Evolutionary conservation across 1,284 basidiomycete genomes (phyloP).

Genomic region (Ustilago loliicola): DNA sequence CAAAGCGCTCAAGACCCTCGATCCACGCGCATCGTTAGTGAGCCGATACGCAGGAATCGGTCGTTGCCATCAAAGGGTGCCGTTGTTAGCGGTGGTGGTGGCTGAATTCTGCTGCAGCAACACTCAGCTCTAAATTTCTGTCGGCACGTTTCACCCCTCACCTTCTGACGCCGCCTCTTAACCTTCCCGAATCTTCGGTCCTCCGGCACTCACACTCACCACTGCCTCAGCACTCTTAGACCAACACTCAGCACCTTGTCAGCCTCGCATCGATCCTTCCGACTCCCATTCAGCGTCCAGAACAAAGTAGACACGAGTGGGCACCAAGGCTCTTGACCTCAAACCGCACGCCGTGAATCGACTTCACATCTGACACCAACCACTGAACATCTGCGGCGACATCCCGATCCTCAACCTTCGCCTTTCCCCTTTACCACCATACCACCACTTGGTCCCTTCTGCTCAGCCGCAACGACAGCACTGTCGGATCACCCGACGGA

Average conservation of each 20-base stretch:
- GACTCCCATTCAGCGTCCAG: neutral
- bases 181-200: neutral
- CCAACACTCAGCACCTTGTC: neutral
- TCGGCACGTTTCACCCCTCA: neutral
- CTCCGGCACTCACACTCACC: neutral
- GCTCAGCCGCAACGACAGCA: neutral
- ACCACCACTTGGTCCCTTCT: no score
- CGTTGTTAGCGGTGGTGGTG: neutral
- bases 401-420: neutral
- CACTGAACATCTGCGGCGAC: neutral
- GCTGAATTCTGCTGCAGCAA: neutral
- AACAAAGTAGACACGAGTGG: neutral
- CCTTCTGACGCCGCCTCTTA: neutral
- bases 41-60: neutral
- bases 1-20: neutral
- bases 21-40: neutral
- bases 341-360: no score
- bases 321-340: no score
- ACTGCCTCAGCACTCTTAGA: neutral
- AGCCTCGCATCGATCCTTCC: neutral
- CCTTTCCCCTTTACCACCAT: no score
- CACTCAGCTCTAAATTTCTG: slow-evolving; percentile 3
- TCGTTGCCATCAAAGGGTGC: neutral
- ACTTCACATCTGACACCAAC: no score
- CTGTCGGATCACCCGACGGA: neutral